phyloP scores from a whole-genome alignment of 768 basidiomycete genomes.

The Lactarius indigo region DNA sequence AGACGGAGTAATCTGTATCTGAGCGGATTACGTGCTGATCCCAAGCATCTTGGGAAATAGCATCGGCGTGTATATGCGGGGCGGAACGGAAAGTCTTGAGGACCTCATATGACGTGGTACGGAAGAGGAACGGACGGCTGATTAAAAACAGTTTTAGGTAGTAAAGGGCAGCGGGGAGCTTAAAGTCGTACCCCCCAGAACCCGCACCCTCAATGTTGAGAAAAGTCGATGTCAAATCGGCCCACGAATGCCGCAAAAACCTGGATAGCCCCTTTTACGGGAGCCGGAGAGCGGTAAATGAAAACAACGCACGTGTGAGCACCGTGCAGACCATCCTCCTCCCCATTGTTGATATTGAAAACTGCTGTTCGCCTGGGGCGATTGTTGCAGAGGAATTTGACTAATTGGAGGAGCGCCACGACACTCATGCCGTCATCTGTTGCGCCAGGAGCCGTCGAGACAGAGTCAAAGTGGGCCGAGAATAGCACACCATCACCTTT shows the following conservation, averaged over 20 bases:
- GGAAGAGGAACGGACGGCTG: constrained; percentile 75
- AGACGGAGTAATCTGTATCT: constrained; percentile 72
- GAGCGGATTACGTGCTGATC: constrained; percentile 61
- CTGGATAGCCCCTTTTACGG: constrained; percentile 33
- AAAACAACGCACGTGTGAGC: constrained; percentile 52
- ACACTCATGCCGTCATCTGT: constrained; percentile 80
- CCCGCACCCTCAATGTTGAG: constrained; percentile 83
- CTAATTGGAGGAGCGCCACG: constrained; percentile 60
- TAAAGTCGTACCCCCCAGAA: constrained; percentile 60
- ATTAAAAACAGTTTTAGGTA: neutral
- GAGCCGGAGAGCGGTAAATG: neutral
- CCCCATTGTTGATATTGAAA: constrained; percentile 85
- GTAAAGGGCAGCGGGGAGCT: neutral
- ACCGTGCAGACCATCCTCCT: constrained; percentile 74
- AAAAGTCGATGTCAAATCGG: constrained; percentile 59
- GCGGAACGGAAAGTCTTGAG: constrained; percentile 54
- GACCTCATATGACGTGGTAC: constrained; percentile 57
- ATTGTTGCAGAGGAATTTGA: constrained; percentile 43
- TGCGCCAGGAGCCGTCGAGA: constrained; percentile 68
- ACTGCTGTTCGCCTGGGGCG: constrained; percentile 58
- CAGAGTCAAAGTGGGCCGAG: constrained; percentile 81
- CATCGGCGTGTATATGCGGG: constrained; percentile 69
- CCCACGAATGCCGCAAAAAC: constrained; percentile 75
- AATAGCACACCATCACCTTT: constrained; percentile 54
- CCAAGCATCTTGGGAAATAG: constrained; percentile 67